Conservation (phyloP, 768 basidiomycete genomes). For the Mycena chlorophos region DNA sequence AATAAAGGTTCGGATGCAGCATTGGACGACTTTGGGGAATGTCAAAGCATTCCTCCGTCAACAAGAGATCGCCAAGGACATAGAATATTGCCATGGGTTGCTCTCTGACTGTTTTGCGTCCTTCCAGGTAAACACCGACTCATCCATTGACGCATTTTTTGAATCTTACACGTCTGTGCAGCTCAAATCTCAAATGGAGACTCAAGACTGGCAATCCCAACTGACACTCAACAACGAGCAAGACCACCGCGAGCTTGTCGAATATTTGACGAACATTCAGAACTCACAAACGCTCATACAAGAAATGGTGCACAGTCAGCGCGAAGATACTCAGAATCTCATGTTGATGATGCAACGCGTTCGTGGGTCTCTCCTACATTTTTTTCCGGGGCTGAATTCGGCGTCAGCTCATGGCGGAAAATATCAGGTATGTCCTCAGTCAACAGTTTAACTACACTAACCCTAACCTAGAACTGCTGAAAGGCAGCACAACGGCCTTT, state of each 20-base stretch:
- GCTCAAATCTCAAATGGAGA: conserved; percentile 48
- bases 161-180: conserved; percentile 19
- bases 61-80: conserved; percentile 42
- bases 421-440: no score
- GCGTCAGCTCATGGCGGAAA: conserved; percentile 36
- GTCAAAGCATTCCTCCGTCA: conserved; percentile 49
- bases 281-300: conserved; percentile 39
- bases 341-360: conserved; percentile 56
- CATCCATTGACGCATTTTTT: neutral
- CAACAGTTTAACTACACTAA: no score
- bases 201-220: conserved; percentile 50
- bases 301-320: conserved; percentile 31
- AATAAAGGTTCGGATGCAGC: conserved; percentile 43
- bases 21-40: conserved; percentile 41
- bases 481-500: conserved; percentile 43
- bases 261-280: conserved; percentile 44
- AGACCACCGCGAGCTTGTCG: conserved; percentile 47
- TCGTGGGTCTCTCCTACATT: conserved; percentile 6
- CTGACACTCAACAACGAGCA: conserved; percentile 37
- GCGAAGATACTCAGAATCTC: conserved; percentile 37
- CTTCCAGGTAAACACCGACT: conserved; percentile 41
- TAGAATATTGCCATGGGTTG: conserved; percentile 44
- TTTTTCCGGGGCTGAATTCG: neutral
- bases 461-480: no score
- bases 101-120: conserved; percentile 48